Evolutionary conservation across 345 rosid genomes (phyloP).

Genomic region (Eucalyptus cloeziana): DNA sequence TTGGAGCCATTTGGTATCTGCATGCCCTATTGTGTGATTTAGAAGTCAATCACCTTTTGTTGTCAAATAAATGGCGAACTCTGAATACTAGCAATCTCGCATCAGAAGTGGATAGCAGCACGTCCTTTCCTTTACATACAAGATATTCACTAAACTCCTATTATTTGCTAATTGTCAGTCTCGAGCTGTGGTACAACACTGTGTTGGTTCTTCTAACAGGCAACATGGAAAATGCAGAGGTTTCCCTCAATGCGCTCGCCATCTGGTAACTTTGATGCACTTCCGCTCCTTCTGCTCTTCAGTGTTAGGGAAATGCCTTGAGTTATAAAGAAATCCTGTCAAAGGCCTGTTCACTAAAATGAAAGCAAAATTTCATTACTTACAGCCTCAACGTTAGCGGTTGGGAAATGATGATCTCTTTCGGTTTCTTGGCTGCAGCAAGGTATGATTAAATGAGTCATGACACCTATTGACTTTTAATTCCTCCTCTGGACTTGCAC

Average conservation of each 20-base stretch:
- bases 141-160: neutral
- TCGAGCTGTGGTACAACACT: conserved; percentile 82
- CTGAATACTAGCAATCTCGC: neutral
- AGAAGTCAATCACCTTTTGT: neutral
- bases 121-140: neutral
- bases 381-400: conserved; percentile 62
- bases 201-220: conserved; percentile 58
- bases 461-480: neutral
- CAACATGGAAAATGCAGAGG: conserved; percentile 47
- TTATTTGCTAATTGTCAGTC: conserved; percentile 17
- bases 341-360: neutral
- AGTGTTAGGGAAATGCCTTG: neutral
- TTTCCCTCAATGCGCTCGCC: conserved; percentile 68
- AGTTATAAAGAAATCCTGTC: neutral
- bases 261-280: conserved; percentile 35
- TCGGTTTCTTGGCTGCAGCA: conserved; percentile 69
- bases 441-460: conserved; percentile 17
- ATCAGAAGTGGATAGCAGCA: neutral
- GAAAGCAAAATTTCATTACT: neutral
- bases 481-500: neutral
- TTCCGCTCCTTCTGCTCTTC: neutral
- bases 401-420: conserved; percentile 73
- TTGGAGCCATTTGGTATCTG: neutral
- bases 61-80: neutral
- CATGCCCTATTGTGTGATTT: neutral